A percentile compares a stretch with the other conserved stretches of the same genome.
Conservation (phyloP, 352 stramenopile species). For the Globisporangium alternatum region DNA sequence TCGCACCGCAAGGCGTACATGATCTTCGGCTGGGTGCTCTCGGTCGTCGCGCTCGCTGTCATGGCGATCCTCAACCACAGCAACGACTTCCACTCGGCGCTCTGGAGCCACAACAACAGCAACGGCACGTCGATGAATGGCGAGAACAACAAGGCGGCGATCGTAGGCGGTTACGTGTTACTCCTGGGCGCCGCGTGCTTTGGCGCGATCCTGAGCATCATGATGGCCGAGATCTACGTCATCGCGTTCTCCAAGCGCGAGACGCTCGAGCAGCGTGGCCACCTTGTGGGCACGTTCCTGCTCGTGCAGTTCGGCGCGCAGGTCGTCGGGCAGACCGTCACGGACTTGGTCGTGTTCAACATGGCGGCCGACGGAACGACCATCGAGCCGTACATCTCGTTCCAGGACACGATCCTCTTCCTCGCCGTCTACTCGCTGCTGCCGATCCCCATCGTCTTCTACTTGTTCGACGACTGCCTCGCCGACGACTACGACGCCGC, state of each 20-base stretch:
- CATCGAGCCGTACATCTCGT: constrained; percentile 16
- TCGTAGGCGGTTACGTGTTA: constrained; percentile 36
- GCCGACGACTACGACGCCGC: neutral
- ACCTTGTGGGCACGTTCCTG: constrained; percentile 36
- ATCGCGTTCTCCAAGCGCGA: constrained; percentile 39
- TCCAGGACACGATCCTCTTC: constrained; percentile 32
- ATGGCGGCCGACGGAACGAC: constrained; percentile 14
- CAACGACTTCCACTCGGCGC: constrained; percentile 14
- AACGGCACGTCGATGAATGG: constrained; percentile 14
- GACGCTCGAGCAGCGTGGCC: constrained; percentile 25
- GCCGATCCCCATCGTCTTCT: constrained; percentile 33
- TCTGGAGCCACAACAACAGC: constrained; percentile 16
- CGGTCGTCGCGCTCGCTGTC: constrained; percentile 25
- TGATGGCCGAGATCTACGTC: constrained; percentile 46
- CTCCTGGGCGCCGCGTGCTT: constrained; percentile 40
- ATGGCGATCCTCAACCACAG: constrained; percentile 34
- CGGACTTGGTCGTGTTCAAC: constrained; percentile 30
- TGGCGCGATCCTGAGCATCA: constrained; percentile 35
- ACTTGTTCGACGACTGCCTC: constrained; percentile 35
- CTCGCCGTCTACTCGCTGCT: constrained; percentile 36
- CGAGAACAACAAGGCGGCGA: constrained; percentile 14
- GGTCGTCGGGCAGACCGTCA: constrained; percentile 33
- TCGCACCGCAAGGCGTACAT: constrained; percentile 26
- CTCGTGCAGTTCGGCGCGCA: constrained; percentile 33
- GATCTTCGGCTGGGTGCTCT: constrained; percentile 20